Base-by-base conservation (phyloP, 176 grass and related monocot species). In the Poa pratensis region DNA sequence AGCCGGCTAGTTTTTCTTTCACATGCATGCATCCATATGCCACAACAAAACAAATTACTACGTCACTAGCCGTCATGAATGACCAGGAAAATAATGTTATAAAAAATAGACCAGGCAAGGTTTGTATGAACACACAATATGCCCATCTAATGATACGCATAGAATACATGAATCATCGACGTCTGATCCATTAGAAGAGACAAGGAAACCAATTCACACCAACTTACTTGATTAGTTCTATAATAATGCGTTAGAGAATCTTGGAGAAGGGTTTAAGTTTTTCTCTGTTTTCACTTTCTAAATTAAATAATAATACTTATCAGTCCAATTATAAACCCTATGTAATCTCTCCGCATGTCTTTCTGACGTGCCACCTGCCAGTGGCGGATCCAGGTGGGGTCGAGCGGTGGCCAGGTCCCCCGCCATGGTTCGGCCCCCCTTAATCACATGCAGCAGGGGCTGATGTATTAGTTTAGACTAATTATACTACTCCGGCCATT, bases 1-100 rank as follows among this genome's bases (percentile, higher is more conserved):
- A 45, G 40, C 26, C 20, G 26, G 39, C 46, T 52, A 30, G 15
- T 26, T 75, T 19, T 75, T 18, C 46, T 28, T 23, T 37, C 42
- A 73, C 27, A 52, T 26, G 57, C 70, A 73, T 17, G 35, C 20
- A 7, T 16, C 7, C 14, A 50, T 50, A 18, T 17, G 26, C 5
- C 49, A 73, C 32, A 42, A 39, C 27, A 17, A 17, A 65, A 32
- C 27, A 1, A 32, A 32, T 65, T 8, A 13, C 26, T 17, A 17
- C 15, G 27, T 65, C 62, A 65, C 27, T 5, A 17, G 65, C 53
- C 84, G 76, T n/a, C 64, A 49, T 60, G 64, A 71, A 48, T 19
- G 76, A 86, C 40, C 37, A 1, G 37, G 11, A 16, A 5, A 43
- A 84, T 22, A 62, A 62, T 27, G 5, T 1, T 1, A 62, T 1